Evolutionary conservation across 2,329 filamentous ascomycete species (phyloP).

Genomic region (Fusarium siculi): DNA sequence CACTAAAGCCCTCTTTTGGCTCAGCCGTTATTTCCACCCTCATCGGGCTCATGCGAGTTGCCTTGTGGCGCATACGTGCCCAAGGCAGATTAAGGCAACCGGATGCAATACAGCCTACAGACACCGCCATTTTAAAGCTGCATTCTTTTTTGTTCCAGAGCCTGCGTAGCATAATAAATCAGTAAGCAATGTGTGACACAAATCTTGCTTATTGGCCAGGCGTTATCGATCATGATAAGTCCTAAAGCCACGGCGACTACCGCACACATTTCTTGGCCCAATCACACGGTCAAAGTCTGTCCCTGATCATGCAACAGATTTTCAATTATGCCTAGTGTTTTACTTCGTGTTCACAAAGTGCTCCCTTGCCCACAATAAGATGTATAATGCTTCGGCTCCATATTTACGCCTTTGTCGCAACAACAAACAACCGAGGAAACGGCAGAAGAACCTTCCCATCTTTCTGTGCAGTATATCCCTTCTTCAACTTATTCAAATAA

Average conservation of each 20-base stretch:
- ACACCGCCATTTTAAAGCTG: not conserved
- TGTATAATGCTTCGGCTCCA: rapidly evolving
- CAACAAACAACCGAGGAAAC: constrained; percentile 68
- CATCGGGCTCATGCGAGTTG: rapidly evolving
- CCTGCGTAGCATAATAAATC: not conserved
- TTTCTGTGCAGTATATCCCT: constrained; percentile 54
- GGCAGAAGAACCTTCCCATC: constrained; percentile 65
- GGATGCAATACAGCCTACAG: not conserved
- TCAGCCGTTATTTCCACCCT: not conserved
- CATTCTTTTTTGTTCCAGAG: rapidly evolving
- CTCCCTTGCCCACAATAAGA: no score
- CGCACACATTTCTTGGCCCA: rapidly evolving
- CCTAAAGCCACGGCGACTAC: not conserved
- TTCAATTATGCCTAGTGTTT: rapidly evolving
- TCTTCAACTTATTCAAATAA: constrained; percentile 58
- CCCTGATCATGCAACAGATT: not conserved
- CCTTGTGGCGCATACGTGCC: not conserved
- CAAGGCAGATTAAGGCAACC: not conserved
- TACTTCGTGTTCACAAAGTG: no score
- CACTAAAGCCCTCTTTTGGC: not conserved
- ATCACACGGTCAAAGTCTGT: not conserved
- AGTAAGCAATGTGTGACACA: not conserved
- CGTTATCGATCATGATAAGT: not conserved
- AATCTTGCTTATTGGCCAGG: not conserved
- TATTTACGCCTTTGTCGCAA: constrained; percentile 48